These are phyloP conservation scores for Brachypodium distachyon DNA, from an alignment of 202 grass and related monocot genomes.

Conservation along the genomic window DNA sequence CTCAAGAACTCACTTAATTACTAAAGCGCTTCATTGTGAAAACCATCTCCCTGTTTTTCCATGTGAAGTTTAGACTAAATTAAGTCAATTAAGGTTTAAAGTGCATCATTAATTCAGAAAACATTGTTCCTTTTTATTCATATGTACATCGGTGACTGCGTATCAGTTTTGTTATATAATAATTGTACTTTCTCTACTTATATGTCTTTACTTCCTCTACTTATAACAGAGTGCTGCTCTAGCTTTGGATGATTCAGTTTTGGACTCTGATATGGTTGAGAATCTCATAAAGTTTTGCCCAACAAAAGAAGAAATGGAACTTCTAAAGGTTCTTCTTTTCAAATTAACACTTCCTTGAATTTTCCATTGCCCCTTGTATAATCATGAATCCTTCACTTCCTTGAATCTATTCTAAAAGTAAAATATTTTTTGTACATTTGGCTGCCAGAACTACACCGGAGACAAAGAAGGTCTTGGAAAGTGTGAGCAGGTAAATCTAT, in stretches of 20 bases:
- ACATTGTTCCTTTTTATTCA: not conserved
- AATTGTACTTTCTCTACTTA: not conserved
- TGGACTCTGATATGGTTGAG: slow-evolving; percentile 84
- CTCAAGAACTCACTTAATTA: not conserved
- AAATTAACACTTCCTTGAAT: not conserved
- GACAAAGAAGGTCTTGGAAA: slow-evolving; percentile 86
- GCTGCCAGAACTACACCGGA: slow-evolving; percentile 54
- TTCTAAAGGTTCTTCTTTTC: slow-evolving; percentile 71
- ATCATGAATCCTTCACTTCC: slow-evolving; percentile 10
- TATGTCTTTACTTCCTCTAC: slow-evolving; percentile 17
- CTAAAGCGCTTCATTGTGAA: not conserved
- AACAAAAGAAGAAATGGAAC: slow-evolving; percentile 97
- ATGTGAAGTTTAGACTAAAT: not conserved
- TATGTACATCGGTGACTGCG: not conserved
- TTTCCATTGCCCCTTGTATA: slow-evolving; percentile 1
- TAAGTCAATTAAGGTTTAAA: slow-evolving; percentile 19
- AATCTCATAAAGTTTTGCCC: slow-evolving; percentile 98
- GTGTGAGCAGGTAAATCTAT: slow-evolving; percentile 73
- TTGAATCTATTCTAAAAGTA: slow-evolving; percentile 20
- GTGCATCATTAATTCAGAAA: not conserved
- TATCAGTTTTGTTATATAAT: slow-evolving; percentile 8
- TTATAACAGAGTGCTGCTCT: slow-evolving; percentile 65
- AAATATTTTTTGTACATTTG: slow-evolving; percentile 30
- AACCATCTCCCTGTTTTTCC: slow-evolving; percentile 6
- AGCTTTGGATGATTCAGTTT: slow-evolving; percentile 84